A percentile compares a stretch with the other conserved stretches of the same genome.
Conservation (phyloP, 306 rosid genomes). For the Sindora glabra region DNA sequence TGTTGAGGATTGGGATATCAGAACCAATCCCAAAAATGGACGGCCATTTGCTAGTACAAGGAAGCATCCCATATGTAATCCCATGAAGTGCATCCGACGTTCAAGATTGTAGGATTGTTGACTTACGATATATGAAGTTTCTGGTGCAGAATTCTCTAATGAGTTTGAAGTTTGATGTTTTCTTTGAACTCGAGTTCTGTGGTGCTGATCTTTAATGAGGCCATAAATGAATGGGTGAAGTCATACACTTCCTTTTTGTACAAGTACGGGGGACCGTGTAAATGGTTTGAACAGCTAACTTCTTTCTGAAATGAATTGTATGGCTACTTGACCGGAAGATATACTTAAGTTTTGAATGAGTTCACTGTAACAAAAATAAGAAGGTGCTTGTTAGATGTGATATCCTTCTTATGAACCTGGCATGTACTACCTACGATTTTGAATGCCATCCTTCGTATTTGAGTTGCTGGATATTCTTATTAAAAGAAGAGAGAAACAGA, state of each 20-base stretch:
- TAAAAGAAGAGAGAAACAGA: no score
- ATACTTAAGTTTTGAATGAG: conserved; percentile 10
- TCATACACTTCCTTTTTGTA: neutral
- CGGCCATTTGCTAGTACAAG: conserved; percentile 15
- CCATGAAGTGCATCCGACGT: conserved; percentile 73
- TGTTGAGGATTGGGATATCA: conserved; percentile 74
- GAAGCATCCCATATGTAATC: conserved; percentile 55
- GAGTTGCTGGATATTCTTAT: no score
- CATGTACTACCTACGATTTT: neutral
- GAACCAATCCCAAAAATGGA: conserved; percentile 21
- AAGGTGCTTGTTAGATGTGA: conserved; percentile 18
- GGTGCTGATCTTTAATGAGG: conserved; percentile 4
- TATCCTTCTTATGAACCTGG: neutral
- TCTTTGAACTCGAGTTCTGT: no score
- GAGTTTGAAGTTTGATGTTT: neutral
- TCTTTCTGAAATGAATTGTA: conserved; percentile 18
- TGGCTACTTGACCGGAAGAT: no score
- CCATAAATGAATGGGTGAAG: neutral
- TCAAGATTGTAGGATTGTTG: conserved; percentile 45
- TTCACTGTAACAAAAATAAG: neutral
- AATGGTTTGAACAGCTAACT: no score
- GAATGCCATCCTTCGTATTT: neutral
- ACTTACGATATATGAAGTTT: neutral
- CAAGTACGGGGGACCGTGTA: neutral
- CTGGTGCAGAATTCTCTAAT: neutral